These are phyloP conservation scores for Mangifera indica DNA, from an alignment of 345 rosid species.

Conservation along the genomic window DNA sequence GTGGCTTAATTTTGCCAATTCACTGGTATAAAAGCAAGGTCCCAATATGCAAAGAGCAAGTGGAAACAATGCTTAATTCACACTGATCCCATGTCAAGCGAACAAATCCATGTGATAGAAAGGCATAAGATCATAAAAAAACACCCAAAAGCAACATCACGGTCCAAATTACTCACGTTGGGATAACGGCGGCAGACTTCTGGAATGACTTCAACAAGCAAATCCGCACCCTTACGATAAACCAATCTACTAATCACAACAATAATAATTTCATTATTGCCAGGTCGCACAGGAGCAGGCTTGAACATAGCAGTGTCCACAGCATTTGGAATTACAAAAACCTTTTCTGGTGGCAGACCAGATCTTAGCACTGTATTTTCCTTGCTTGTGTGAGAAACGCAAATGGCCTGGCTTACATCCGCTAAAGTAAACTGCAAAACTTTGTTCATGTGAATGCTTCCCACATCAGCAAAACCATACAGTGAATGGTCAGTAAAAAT, in stretches of 20 bases:
- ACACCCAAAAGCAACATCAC: slow-evolving; percentile 3
- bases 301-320: slow-evolving; percentile 98
- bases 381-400: slow-evolving; percentile 96
- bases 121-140: not conserved
- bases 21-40: not conserved
- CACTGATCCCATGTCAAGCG: not conserved
- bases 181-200: slow-evolving; percentile 72
- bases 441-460: slow-evolving; percentile 97
- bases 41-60: not conserved
- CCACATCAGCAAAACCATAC: slow-evolving; percentile 92
- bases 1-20: not conserved
- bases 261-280: slow-evolving; percentile 61
- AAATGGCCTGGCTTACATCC: slow-evolving; percentile 90
- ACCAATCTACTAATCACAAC: slow-evolving; percentile 95
- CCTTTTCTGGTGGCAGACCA: slow-evolving; percentile 83
- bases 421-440: slow-evolving; percentile 92
- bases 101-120: not conserved
- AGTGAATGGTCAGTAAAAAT: slow-evolving; percentile 93
- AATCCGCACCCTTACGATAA: slow-evolving; percentile 93
- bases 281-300: slow-evolving; percentile 60
- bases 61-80: not conserved
- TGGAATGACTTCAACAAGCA: slow-evolving; percentile 95
- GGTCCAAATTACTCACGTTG: slow-evolving; percentile 51
- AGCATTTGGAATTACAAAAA: slow-evolving; percentile 89
- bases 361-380: slow-evolving; percentile 92